A percentile compares a stretch with the other conserved stretches of the same genome.
phyloP scores from a whole-genome alignment of 2,329 filamentous ascomycete genomes.

The Didymosphaeria variabile region DNA sequence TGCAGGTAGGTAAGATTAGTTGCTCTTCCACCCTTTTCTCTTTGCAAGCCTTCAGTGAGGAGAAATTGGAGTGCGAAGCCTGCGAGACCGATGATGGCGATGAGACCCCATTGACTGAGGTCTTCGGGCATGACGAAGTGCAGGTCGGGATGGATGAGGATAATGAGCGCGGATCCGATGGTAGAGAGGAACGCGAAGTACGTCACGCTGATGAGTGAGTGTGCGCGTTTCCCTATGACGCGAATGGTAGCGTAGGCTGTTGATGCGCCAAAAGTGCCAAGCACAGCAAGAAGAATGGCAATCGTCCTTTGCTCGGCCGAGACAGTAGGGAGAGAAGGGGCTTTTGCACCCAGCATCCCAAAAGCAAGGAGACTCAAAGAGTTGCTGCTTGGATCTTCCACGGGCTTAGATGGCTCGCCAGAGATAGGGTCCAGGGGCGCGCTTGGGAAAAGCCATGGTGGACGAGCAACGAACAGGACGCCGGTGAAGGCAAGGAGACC shows the following conservation, averaged over 20 bases:
- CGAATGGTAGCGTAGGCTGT: conserved; percentile 78
- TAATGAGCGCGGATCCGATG: conserved; percentile 67
- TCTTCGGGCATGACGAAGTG: conserved; percentile 64
- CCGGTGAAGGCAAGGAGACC: conserved; percentile 76
- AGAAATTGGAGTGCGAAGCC: conserved; percentile 85
- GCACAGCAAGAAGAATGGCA: conserved; percentile 73
- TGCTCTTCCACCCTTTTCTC: conserved; percentile 69
- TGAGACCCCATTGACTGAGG: conserved; percentile 69
- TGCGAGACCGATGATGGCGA: conserved; percentile 72
- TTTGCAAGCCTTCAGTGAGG: conserved; percentile 75
- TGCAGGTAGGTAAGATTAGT: conserved; percentile 73
- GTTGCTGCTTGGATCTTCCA: not conserved
- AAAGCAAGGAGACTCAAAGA: conserved; percentile 10
- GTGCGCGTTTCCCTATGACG: conserved; percentile 78
- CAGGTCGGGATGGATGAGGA: conserved; percentile 64
- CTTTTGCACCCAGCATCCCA: conserved; percentile 11
- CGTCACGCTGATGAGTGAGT: conserved; percentile 81
- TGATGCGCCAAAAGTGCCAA: conserved; percentile 78
- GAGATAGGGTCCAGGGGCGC: conserved; percentile 33
- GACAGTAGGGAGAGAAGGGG: conserved; percentile 18
- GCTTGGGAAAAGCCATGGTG: conserved; percentile 62
- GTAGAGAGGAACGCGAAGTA: conserved; percentile 78
- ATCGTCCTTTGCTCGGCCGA: conserved; percentile 71
- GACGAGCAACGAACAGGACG: conserved; percentile 82
- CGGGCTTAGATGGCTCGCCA: conserved; percentile 42